A percentile compares a stretch with the other conserved stretches of the same genome.
Conservation (phyloP, 768 basidiomycete species). For the Mycena chlorophos region DNA sequence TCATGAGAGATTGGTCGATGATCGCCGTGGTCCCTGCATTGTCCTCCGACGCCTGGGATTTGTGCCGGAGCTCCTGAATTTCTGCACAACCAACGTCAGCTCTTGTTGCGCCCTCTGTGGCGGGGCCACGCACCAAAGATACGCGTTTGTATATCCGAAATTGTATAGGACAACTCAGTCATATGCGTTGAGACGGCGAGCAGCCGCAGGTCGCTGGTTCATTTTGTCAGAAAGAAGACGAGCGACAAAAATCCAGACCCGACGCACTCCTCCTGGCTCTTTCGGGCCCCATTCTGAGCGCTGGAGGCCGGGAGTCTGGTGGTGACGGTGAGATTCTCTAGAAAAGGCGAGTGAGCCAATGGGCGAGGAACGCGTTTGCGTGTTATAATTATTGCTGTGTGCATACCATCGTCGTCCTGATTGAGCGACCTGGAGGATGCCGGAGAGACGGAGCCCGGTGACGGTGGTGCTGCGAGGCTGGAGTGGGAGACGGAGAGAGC, state of each 20-base stretch:
- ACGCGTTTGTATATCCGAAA: constrained; percentile 88
- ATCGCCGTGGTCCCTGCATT: constrained; percentile 59
- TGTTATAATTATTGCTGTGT: no score
- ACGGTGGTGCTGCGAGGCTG: constrained; percentile 37
- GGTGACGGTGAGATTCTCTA: constrained; percentile 78
- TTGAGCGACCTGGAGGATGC: constrained; percentile 58
- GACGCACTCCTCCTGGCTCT: constrained; percentile 65
- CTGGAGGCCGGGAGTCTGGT: constrained; percentile 47
- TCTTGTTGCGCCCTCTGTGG: constrained; percentile 1
- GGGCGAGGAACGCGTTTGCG: constrained; percentile 10
- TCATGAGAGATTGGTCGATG: constrained; percentile 81
- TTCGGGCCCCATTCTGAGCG: constrained; percentile 53
- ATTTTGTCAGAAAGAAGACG: constrained; percentile 22
- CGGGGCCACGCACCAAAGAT: constrained; percentile 67
- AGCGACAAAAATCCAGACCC: constrained; percentile 14
- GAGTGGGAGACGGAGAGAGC: constrained; percentile 36
- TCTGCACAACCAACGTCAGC: constrained; percentile 44
- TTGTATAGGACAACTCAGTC: constrained; percentile 82
- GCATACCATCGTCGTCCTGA: constrained; percentile 65
- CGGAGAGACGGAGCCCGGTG: constrained; percentile 40
- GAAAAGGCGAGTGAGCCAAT: constrained; percentile 14
- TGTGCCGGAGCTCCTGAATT: constrained; percentile 91
- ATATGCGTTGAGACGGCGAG: constrained; percentile 82
- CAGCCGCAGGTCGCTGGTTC: constrained; percentile 66
- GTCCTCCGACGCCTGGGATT: constrained; percentile 65